Evolutionary conservation across 2,329 filamentous ascomycete species (phyloP).

Genomic region (Zymoseptoria ardabiliae): DNA sequence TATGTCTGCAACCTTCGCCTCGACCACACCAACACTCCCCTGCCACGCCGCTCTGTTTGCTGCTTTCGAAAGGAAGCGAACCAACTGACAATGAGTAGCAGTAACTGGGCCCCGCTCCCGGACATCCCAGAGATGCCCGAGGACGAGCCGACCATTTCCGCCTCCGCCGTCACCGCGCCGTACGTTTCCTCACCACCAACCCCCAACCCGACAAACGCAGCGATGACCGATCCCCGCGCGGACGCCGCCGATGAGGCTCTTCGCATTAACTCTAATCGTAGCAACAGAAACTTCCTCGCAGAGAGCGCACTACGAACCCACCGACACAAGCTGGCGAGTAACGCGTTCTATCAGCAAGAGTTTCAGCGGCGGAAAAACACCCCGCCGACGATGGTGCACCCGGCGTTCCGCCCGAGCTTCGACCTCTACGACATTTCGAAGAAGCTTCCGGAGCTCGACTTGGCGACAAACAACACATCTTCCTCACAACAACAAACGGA

Average conservation of each 20-base stretch:
- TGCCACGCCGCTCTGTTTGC: not conserved
- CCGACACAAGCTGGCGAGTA: constrained; percentile 22
- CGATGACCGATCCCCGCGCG: constrained; percentile 1
- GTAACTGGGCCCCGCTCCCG: not conserved
- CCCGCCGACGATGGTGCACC: constrained; percentile 20
- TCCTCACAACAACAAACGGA: not conserved
- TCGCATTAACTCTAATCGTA: not conserved
- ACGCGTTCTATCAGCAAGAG: constrained; percentile 30
- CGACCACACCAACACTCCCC: not conserved
- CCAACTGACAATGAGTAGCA: not conserved
- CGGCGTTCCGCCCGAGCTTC: constrained; percentile 16
- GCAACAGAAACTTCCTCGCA: constrained; percentile 25
- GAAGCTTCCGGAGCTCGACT: constrained; percentile 9
- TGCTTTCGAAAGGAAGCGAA: not conserved
- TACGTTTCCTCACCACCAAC: not conserved
- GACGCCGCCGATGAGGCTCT: not conserved
- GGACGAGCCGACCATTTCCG: constrained; percentile 4
- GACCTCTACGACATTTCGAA: constrained; percentile 9
- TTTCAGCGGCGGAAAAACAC: constrained; percentile 14
- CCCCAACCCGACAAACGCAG: not conserved
- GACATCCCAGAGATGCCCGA: not conserved
- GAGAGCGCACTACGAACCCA: constrained; percentile 16
- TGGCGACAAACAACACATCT: not conserved
- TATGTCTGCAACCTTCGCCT: not conserved
- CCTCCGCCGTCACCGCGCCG: not conserved